Base-by-base conservation (phyloP, 2,329 filamentous ascomycete genomes). In the Colletotrichum magnum region DNA sequence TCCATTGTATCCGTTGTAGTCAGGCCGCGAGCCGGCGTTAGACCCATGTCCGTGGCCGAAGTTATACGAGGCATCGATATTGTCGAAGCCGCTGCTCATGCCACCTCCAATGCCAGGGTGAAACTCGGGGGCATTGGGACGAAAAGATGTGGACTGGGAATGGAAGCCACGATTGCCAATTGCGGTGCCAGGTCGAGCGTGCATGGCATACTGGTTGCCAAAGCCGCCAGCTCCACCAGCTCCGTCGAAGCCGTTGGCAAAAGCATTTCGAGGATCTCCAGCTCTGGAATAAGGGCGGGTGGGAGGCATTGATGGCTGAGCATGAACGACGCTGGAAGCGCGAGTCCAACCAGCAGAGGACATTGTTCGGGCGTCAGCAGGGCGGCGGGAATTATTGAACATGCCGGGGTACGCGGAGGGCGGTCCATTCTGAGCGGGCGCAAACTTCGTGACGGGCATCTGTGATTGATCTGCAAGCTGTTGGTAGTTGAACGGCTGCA, bases 81-180 rank as follows among this genome's bases (percentile, higher is more conserved):
- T 60, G 21, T 60, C 52, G 18, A 47, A 58, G 28, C 36, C 5
- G 7, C 48, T 43, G 28, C 48, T 52, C 21, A 50, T 58, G n/a
- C n/a, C 9, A 21, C 53, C 68, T 18, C 50, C 65, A 12, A 64
- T 68, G 68, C 72, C 63, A 15, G 77, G 78, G 28, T 76, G 78
- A 28, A 79, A 78, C 62, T 81, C 79, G 5, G 75, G 73, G n/a
- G 76, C 78, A 41, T 74, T 77, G 41, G 77, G 75, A 9, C 78
- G 75, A 69, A 80, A 82, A 70, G 72, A 28, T 71, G 65, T 4
- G 12, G 68, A 54, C 43, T 64, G 54, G 6, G 52, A 39, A 24
- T 51, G 24, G 52, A 57, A 63, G 28, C 36, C 26, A 15, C 58
- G 68, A 16, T 71, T 53, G 18, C 61, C 61, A 57, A 72, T 72